Evolutionary conservation across 2,329 filamentous ascomycete species (phyloP), one percentile per base, ranked within the genome.

Genomic region (Hymenoscyphus infarciens): DNA sequence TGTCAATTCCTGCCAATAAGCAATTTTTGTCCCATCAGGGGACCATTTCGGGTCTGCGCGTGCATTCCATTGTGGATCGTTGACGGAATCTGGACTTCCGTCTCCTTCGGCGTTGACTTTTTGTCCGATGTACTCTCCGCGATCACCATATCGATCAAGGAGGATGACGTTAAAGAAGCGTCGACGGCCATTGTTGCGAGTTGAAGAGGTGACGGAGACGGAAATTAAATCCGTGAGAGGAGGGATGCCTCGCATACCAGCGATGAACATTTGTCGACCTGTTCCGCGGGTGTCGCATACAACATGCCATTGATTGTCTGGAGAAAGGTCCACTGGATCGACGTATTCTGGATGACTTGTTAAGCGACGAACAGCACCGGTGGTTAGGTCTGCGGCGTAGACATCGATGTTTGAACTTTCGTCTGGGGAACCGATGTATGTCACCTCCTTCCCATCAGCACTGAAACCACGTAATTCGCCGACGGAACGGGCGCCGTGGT

Each of bases 1-100:
- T 0, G 75, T 74, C 6, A 78, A 67, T 2, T 69, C 70, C 65
- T 82, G 77, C 69, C 70, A 80, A 64, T 78, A 82, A 0, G 75
- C 75, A 39, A 82, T 75, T 1, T 71, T 66, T 0, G 78, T 81
- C 5, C 75, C 74, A 64, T 82, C 80, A 1, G 66, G 72, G 1
- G 76, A 78, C 54, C 73, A 79, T 1, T 68, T 71, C 2, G 78
- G 80, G 66, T 82, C 80, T 5, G 80, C 80, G 11, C 72, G 69
- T 3, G 72, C 80, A 65, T 82, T 82, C 80, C 80, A 82, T 29
- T 79, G 74, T 0, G 79, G 76, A 60, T 81, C 79, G 60, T 78
- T 77, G n/a, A 78, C 63, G 59, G 69, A 74, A 1, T 77, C 77
- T 16, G 65, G 64, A 29, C 66, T 74, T 2, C 70, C 72, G 22